Conservation (phyloP, 768 basidiomycete genomes). For the Naganishia kalamii region DNA sequence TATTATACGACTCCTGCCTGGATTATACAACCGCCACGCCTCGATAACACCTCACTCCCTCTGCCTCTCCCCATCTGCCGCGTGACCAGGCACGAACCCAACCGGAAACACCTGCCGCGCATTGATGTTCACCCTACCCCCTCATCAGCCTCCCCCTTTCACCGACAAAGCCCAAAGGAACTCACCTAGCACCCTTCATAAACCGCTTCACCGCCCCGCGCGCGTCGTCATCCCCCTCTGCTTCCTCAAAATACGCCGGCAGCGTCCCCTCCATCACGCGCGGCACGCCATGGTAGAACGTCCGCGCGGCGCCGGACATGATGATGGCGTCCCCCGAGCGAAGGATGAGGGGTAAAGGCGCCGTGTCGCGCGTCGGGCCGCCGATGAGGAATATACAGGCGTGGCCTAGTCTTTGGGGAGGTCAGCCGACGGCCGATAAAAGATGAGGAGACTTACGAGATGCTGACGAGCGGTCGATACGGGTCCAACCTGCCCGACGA, state of each 20-base stretch:
- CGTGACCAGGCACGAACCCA: not conserved
- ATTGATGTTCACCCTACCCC: constrained; percentile 73
- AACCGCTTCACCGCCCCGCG: constrained; percentile 34
- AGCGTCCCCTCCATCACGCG: constrained; percentile 75
- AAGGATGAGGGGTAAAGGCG: constrained; percentile 74
- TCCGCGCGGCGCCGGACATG: constrained; percentile 82
- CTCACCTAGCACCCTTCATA: constrained; percentile 30
- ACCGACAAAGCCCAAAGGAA: constrained; percentile 51
- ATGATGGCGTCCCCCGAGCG: constrained; percentile 86
- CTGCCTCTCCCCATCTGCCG: too few relatives aligned
- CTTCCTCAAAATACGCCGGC: too few relatives aligned
- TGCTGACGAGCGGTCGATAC: constrained; percentile 82
- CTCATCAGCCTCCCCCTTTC: constrained; percentile 57
- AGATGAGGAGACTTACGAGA: constrained; percentile 60
- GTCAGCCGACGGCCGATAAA: not conserved
- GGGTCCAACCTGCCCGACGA: constrained; percentile 56
- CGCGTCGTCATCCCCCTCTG: too few relatives aligned
- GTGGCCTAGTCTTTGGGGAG: constrained; percentile 65
- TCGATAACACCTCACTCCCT: too few relatives aligned
- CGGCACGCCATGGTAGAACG: constrained; percentile 92
- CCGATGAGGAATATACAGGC: constrained; percentile 87
- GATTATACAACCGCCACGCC: too few relatives aligned
- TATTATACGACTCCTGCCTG: too few relatives aligned
- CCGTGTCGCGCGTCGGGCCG: constrained; percentile 65
- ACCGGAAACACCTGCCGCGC: constrained; percentile 60